These are phyloP conservation scores for Myrica gale DNA, from an alignment of 306 rosid genomes.

Conservation along the genomic window DNA sequence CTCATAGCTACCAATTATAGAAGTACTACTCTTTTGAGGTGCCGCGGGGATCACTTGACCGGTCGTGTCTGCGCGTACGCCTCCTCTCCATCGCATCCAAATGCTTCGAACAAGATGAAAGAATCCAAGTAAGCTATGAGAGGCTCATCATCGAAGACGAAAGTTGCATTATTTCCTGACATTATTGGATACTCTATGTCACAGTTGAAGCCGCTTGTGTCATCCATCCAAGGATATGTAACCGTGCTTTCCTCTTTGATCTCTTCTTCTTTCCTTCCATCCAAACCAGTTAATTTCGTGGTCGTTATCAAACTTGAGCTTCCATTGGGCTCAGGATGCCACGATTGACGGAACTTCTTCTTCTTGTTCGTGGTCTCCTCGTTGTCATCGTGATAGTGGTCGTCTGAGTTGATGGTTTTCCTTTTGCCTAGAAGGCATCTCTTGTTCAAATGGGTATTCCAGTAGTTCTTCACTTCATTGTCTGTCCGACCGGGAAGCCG, in stretches of 20 bases:
- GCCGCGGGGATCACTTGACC: not conserved
- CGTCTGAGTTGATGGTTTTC: slow-evolving; percentile 16
- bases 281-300: not conserved
- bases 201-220: slow-evolving; percentile 26
- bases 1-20: not conserved
- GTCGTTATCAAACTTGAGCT: not conserved
- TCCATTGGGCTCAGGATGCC: not conserved
- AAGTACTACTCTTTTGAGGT: not conserved
- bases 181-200: slow-evolving; percentile 26
- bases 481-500: slow-evolving; percentile 68
- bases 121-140: slow-evolving; percentile 36
- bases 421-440: slow-evolving; percentile 27
- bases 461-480: slow-evolving; percentile 61
- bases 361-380: not conserved
- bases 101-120: slow-evolving; percentile 37
- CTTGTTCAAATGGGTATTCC: slow-evolving; percentile 72
- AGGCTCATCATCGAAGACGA: slow-evolving; percentile 43
- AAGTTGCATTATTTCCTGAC: slow-evolving; percentile 13
- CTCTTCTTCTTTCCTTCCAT: not conserved
- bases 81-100: slow-evolving; percentile 31
- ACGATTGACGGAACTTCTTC: not conserved
- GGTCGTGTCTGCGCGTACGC: slow-evolving; percentile 2
- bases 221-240: not conserved
- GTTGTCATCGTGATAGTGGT: slow-evolving; percentile 5
- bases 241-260: not conserved